A percentile compares a stretch with the other conserved stretches of the same genome.
Evolutionary conservation across 2,329 filamentous ascomycete species (phyloP).

Genomic region (Fusarium tricinctum): DNA sequence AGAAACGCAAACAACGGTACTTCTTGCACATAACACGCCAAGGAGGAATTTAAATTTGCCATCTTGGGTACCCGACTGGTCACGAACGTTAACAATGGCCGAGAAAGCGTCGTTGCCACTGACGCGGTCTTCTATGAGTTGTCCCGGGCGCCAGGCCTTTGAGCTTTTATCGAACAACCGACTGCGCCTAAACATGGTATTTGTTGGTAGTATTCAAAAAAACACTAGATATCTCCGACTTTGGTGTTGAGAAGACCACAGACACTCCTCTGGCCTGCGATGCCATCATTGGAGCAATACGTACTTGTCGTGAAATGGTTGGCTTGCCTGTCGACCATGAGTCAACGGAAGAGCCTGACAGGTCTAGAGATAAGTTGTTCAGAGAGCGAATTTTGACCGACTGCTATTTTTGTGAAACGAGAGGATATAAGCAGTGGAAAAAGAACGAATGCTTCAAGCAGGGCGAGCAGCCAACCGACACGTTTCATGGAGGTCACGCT

Average conservation of each 20-base stretch:
- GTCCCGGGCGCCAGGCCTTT: neutral
- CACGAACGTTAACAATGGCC: neutral
- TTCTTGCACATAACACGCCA: neutral
- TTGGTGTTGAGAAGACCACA: neutral
- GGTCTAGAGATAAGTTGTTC: neutral
- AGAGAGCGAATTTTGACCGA: neutral
- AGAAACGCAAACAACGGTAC: neutral
- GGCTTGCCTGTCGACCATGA: neutral
- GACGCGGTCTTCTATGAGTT: neutral
- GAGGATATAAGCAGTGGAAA: neutral
- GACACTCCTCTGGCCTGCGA: neutral
- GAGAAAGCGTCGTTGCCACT: neutral
- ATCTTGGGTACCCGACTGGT: slow-evolving; percentile 2
- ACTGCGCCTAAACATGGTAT: neutral
- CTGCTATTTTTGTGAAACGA: neutral
- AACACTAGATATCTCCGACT: neutral
- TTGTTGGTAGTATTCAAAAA: neutral
- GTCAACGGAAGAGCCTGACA: neutral
- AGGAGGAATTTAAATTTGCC: neutral
- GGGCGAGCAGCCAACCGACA: neutral
- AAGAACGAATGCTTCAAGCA: neutral
- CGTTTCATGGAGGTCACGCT: neutral
- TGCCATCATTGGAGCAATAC: neutral
- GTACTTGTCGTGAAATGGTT: neutral
- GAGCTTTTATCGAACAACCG: neutral